These are phyloP conservation scores for Castanospermum australe DNA, from an alignment of 306 rosid species.

Conservation along the genomic window DNA sequence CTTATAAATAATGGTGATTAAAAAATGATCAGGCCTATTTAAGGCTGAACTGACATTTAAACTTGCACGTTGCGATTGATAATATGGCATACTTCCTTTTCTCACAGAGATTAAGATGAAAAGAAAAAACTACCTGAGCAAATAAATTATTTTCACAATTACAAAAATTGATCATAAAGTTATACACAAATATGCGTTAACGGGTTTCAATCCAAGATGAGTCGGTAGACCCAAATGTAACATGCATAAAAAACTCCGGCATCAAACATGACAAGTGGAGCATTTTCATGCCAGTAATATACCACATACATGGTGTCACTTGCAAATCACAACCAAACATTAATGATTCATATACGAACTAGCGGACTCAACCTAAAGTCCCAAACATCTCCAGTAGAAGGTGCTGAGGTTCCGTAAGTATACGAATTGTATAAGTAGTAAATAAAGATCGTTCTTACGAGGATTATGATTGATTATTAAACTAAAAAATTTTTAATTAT, in stretches of 20 bases:
- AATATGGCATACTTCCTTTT: no score
- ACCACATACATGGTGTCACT: slow-evolving; percentile 12
- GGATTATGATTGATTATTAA: no score
- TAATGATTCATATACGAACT: slow-evolving; percentile 5
- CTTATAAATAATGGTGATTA: slow-evolving; percentile 39
- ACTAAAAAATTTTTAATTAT: no score
- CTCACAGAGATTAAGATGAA: slow-evolving; percentile 3
- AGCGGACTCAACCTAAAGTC: slow-evolving; percentile 74
- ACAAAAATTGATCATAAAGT: not conserved
- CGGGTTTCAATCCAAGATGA: not conserved
- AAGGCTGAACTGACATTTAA: not conserved
- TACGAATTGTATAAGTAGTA: no score
- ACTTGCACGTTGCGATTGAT: not conserved
- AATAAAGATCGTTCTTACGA: no score
- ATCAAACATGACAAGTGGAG: not conserved
- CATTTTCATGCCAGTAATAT: slow-evolving; percentile 25
- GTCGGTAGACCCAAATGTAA: no score
- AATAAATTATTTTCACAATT: not conserved
- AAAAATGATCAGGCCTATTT: not conserved
- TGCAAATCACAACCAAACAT: slow-evolving; percentile 18
- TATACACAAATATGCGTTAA: not conserved
- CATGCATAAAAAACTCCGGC: not conserved
- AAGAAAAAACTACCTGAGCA: not conserved
- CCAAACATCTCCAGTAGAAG: slow-evolving; percentile 92
- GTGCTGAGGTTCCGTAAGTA: no score